Evolutionary conservation across 805 yeast genomes (phyloP).

Genomic region (Kuraishia piskuri): DNA sequence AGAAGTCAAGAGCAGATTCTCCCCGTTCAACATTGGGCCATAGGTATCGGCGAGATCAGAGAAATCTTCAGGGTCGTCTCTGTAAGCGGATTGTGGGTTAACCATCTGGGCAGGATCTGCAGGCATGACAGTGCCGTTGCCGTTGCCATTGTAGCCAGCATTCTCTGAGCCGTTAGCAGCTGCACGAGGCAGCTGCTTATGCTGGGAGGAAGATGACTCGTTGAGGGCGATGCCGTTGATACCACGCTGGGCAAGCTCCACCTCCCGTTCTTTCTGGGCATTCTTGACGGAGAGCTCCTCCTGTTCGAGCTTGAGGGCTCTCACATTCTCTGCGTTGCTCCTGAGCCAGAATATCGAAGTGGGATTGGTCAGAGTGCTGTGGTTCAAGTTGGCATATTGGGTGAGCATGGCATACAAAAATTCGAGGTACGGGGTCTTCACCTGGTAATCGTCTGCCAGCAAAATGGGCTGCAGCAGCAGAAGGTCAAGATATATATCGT

Average conservation of each 20-base stretch:
- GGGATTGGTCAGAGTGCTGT: slow-evolving; percentile 23
- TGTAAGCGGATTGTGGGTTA: too few relatives aligned
- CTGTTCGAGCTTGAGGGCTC: slow-evolving; percentile 17
- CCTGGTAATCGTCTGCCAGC: slow-evolving; percentile 80
- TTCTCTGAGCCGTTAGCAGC: neutral
- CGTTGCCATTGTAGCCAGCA: neutral
- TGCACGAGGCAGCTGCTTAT: neutral
- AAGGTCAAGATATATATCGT: slow-evolving; percentile 63
- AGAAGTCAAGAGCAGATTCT: neutral
- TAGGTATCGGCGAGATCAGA: slow-evolving; percentile 22
- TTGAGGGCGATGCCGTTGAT: slow-evolving; percentile 15
- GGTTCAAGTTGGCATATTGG: slow-evolving; percentile 46
- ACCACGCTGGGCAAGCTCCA: slow-evolving; percentile 12
- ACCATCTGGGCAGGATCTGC: neutral
- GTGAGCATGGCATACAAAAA: slow-evolving; percentile 73
- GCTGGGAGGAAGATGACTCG: neutral
- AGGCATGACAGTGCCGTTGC: too few relatives aligned
- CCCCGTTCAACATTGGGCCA: slow-evolving; percentile 5
- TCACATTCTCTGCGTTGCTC: slow-evolving; percentile 20
- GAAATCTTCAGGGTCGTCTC: slow-evolving; percentile 22
- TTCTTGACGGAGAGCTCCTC: slow-evolving; percentile 17
- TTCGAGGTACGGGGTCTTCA: slow-evolving; percentile 86
- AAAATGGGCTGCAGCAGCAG: slow-evolving; percentile 78
- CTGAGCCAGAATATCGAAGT: slow-evolving; percentile 24
- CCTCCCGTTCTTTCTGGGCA: slow-evolving; percentile 18